Conservation (phyloP, 345 rosid genomes). For the Leavenworthia alabamica region DNA sequence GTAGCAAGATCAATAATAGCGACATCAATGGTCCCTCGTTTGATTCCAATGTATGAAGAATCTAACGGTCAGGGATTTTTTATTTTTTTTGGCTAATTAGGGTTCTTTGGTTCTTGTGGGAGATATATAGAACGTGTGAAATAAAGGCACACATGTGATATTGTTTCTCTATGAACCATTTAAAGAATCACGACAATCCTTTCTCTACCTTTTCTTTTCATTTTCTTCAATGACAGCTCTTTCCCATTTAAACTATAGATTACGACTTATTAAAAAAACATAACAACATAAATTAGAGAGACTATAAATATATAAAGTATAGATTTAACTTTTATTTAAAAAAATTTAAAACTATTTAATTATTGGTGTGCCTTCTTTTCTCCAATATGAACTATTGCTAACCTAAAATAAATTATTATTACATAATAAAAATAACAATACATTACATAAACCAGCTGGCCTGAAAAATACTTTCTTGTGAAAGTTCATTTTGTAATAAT, state of each 20-base stretch:
- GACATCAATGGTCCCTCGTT: conserved; percentile 21
- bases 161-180: conserved; percentile 1
- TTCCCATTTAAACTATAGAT: not conserved
- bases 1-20: too few relatives aligned
- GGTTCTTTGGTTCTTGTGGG: not conserved
- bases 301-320: not conserved
- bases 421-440: too few relatives aligned
- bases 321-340: not conserved
- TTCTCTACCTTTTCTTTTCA: not conserved
- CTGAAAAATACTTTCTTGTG: not conserved
- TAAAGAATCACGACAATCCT: not conserved
- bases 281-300: not conserved
- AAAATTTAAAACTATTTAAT: not conserved
- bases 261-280: not conserved
- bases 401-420: too few relatives aligned
- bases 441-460: not conserved
- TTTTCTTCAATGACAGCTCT: not conserved
- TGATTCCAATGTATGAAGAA: conserved; percentile 10
- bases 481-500: not conserved
- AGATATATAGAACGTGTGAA: conserved; percentile 19
- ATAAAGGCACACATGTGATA: conserved; percentile 15
- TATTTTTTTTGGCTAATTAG: conserved; percentile 6
- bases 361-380: not conserved
- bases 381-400: not conserved
- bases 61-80: conserved; percentile 29